Evolutionary conservation across 345 rosid genomes (phyloP), one percentile per base, ranked within the genome.

Genomic region (Excoecaria cochinchinensis): DNA sequence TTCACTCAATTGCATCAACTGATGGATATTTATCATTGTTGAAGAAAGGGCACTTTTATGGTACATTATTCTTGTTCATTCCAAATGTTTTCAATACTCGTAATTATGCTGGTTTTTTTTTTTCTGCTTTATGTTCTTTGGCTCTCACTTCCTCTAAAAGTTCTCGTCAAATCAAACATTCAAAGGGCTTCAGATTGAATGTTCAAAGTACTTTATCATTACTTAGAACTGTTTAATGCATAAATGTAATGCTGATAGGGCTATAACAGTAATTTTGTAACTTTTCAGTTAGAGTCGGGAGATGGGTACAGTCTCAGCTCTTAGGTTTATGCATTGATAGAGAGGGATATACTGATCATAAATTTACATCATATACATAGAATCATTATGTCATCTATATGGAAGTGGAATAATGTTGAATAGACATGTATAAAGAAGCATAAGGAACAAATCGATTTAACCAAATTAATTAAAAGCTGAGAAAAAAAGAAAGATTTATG

Each of bases 1-100:
- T 87, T 68, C 80, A 59, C 68, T 72, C 83, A 67, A 56, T 73
- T 71, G 73, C 86, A 55, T 86, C 94, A 39, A 73, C 71, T 74
- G 93, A 87, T 80, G 97, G 94, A 74, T 96, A 91, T 79, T 82
- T 93, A 70, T 90, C 94, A 46, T 78, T 90, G 72, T 85, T 96
- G 86, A 92, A 92, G 85, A 90, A 80, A 81, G 88, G 88, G 76
- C 80, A 82, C 12, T 77, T 85, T 79, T 81, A 82, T 81, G 92
- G 99, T 96, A 70, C 12, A 19, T 48, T 46, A 9, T 42, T 66
- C 42, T 66, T 17, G 42, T 15, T 74, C 8, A 39, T 46, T 61
- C 48, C 7, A 44, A 6, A 6, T 44, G 1, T 44, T 1, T 6
- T 44, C 48, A 42, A 36, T n/a, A 13, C 39, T 36, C 16, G 10